phyloP scores from a whole-genome alignment of 228 moss, liverwort and hornwort genomes.

The Sphagnum magellanicum region DNA sequence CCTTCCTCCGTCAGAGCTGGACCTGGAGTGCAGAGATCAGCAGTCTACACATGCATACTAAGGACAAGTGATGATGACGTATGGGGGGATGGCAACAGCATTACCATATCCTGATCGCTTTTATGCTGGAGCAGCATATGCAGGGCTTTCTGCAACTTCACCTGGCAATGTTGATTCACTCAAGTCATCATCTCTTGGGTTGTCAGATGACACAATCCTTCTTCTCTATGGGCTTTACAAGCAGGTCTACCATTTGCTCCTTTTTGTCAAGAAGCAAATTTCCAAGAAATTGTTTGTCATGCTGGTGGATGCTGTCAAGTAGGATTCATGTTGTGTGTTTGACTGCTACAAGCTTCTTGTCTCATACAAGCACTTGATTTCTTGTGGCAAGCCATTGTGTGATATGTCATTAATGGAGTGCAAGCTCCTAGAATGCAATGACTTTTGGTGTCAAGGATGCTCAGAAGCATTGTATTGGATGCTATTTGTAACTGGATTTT shows the following conservation, averaged over 20 bases:
- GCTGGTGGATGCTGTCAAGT: background rate
- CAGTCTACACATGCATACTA: background rate
- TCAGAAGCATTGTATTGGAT: too few species aligned
- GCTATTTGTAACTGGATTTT: background rate
- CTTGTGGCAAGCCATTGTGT: background rate
- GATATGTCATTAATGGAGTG: background rate
- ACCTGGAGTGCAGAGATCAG: too few species aligned
- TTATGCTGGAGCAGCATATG: slow-evolving; percentile 60
- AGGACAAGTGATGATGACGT: slow-evolving; percentile 1
- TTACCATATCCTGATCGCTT: slow-evolving; percentile 88
- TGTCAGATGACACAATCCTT: slow-evolving; percentile 63
- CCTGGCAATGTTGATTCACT: slow-evolving; percentile 19
- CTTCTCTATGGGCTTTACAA: slow-evolving; percentile 82
- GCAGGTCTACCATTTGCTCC: slow-evolving; percentile 22
- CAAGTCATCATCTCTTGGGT: slow-evolving; percentile 19
- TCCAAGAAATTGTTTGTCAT: background rate
- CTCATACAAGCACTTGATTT: background rate
- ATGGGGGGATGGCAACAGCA: slow-evolving; percentile 19
- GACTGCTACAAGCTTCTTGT: background rate
- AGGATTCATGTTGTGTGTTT: background rate
- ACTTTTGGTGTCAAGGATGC: too few species aligned
- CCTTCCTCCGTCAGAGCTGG: too few species aligned
- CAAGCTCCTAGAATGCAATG: too few species aligned
- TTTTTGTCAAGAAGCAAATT: background rate
- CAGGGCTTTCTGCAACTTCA: slow-evolving; percentile 43